Evolutionary conservation across 106 monocot genomes (phyloP).

Genomic region (Acanthochlamys bracteata): DNA sequence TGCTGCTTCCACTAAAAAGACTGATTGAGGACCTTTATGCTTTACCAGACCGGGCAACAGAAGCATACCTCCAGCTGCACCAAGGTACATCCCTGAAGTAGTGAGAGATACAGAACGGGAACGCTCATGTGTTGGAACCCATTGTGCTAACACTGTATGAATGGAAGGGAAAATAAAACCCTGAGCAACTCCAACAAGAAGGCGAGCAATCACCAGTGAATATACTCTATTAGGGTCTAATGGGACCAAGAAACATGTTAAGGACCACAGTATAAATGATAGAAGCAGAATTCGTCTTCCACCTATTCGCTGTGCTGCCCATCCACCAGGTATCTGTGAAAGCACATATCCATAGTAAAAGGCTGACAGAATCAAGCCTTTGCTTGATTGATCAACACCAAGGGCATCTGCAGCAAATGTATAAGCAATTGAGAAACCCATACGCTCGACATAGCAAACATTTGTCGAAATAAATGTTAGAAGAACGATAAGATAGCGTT

Average conservation of each 20-base stretch:
- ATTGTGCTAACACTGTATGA: slow-evolving; percentile 84
- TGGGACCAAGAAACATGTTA: slow-evolving; percentile 61
- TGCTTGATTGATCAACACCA: slow-evolving; percentile 69
- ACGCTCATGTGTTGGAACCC: slow-evolving; percentile 93
- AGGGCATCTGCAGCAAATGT: slow-evolving; percentile 64
- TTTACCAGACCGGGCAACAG: slow-evolving; percentile 68
- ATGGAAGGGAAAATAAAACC: slow-evolving; percentile 97
- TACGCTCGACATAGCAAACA: slow-evolving; percentile 72
- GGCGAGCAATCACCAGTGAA: slow-evolving; percentile 53
- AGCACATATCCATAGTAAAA: slow-evolving; percentile 90
- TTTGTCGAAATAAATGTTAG: slow-evolving; percentile 68
- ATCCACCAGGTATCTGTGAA: slow-evolving; percentile 90
- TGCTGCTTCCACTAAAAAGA: slow-evolving; percentile 73
- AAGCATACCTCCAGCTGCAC: slow-evolving; percentile 82
- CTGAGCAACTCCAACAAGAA: slow-evolving; percentile 83
- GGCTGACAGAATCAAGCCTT: slow-evolving; percentile 77
- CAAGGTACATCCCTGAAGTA: slow-evolving; percentile 92
- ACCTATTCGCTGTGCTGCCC: slow-evolving; percentile 67
- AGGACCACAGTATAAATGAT: slow-evolving; percentile 81
- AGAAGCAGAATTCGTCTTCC: slow-evolving; percentile 75
- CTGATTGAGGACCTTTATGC: slow-evolving; percentile 52
- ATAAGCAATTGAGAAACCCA: slow-evolving; percentile 90
- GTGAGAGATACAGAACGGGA: slow-evolving; percentile 92
- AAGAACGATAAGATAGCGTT: slow-evolving; percentile 55
- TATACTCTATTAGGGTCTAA: slow-evolving; percentile 41